Evolutionary conservation across 805 yeast genomes (phyloP), one percentile per base, ranked within the genome.

Genomic region (Maudiozyma pseudohumilis): DNA sequence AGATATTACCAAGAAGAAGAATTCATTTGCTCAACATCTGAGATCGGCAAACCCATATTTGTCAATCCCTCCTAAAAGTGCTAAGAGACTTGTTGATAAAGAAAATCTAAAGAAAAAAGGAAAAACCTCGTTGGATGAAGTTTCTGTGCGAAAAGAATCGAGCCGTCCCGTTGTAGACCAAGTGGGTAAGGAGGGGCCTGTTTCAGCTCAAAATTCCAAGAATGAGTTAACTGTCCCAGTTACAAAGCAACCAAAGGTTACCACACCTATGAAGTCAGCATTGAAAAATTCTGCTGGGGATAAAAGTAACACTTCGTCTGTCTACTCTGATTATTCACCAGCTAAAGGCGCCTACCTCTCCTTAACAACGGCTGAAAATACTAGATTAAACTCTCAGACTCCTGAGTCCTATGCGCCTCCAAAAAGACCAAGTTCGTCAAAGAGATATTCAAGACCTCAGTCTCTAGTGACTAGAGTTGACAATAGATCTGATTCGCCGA

Each of bases 341-440:
- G 83, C 84, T 0, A 72, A 72, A 20, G 71, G 69, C 41, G 86
- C 83, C 0, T 80, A 80, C 48, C 52, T 80, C 31, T 76, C 84
- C 0, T 58, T 79, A 38, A 70, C 88, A 1, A 82, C 92, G 0
- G 88, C 88, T 1, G 87, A 81, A 51, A 82, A 82, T 55, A 82
- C 92, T 0, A 67, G 87, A 41, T 53, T 80, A 40, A 82, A 82
- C 58, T 80, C 89, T 1, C 70, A 71, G 42, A 54, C 75, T 51
- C 68, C 77, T 6, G 61, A 60, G 13, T 32, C 24, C n/a, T 24
- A 21, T 5, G 8, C 37, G 5, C 32, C 37, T 11, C 32, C 26
- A 10, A 37, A 41, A 7, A 45, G 40, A 19, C 40, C 39, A 10
- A 29, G 38, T n/a, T 27, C 17, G 3, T 29, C 44, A 5, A 51